These are phyloP conservation scores for Tolypocladium paradoxum DNA, from an alignment of 2,329 filamentous ascomycete species.

Conservation along the genomic window DNA sequence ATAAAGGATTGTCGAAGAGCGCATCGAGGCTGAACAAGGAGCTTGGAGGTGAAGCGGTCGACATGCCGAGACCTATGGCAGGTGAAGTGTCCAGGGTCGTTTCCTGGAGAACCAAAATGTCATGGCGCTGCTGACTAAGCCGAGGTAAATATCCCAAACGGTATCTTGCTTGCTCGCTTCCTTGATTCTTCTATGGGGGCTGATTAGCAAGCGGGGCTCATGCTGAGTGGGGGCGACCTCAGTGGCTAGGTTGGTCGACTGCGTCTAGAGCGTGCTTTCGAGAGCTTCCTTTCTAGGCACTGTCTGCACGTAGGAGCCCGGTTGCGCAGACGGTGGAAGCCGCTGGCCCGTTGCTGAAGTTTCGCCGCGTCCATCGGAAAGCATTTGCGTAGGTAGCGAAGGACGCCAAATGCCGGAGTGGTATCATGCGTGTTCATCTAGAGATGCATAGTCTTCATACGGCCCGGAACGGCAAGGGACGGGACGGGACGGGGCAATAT, in stretches of 20 bases:
- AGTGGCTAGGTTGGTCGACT: background rate
- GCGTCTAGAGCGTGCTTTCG: background rate
- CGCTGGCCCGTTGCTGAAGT: background rate
- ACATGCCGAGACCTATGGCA: slow-evolving; percentile 14
- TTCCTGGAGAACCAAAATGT: background rate
- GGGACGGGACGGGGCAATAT: background rate
- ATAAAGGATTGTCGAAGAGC: slow-evolving; percentile 53
- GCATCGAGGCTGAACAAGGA: slow-evolving; percentile 40
- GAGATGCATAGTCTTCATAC: background rate
- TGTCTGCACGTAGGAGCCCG: background rate
- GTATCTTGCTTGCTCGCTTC: background rate
- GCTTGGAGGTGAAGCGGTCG: slow-evolving; percentile 16
- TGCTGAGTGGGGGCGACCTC: background rate
- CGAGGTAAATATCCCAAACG: no score
- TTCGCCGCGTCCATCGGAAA: background rate
- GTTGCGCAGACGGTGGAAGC: background rate
- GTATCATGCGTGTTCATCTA: background rate
- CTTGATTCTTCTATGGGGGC: background rate
- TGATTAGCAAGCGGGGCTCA: background rate
- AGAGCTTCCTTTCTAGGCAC: background rate
- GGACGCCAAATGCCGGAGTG: background rate
- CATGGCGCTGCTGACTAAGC: slow-evolving; percentile 4
- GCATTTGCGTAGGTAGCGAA: no score
- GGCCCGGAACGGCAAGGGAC: background rate
- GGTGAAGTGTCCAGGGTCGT: background rate